Evolutionary conservation across 345 rosid species (phyloP).

Genomic region (Sisymbrium altissimum): DNA sequence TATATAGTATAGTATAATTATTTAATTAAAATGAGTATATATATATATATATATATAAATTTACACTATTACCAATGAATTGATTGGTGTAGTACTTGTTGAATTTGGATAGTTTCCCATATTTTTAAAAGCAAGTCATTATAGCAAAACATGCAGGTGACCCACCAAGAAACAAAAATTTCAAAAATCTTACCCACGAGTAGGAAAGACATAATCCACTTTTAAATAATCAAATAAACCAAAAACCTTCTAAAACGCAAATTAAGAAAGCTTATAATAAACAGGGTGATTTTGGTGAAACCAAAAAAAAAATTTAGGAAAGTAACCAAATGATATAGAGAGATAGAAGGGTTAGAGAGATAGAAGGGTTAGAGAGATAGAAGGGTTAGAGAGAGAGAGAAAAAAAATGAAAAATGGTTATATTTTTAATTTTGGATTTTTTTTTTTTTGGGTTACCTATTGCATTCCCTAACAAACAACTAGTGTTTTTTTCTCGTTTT

Average conservation of each 20-base stretch:
- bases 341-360: too few relatives aligned
- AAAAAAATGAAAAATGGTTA: too few relatives aligned
- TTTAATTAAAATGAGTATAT: neutral
- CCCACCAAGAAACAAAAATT: neutral
- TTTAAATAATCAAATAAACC: neutral
- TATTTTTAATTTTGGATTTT: too few relatives aligned
- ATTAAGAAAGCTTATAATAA: neutral
- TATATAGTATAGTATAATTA: neutral
- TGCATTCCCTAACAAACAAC: too few relatives aligned
- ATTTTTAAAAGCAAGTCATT: neutral
- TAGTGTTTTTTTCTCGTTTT: neutral
- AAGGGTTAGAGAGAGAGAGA: too few relatives aligned
- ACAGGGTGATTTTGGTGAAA: too few relatives aligned
- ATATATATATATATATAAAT: neutral
- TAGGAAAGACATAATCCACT: neutral
- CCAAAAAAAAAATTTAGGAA: too few relatives aligned
- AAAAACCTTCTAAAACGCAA: neutral
- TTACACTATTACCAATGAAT: neutral
- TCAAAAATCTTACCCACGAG: neutral
- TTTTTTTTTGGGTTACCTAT: too few relatives aligned
- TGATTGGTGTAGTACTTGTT: neutral
- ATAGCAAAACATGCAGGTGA: neutral
- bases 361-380: too few relatives aligned
- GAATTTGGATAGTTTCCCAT: neutral
- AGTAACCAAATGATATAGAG: too few relatives aligned